Percentiles rank a stretch among this genome's conserved stretches.
These are phyloP conservation scores for Hemileccinum impolitum DNA, from an alignment of 768 basidiomycete genomes.

Conservation along the genomic window DNA sequence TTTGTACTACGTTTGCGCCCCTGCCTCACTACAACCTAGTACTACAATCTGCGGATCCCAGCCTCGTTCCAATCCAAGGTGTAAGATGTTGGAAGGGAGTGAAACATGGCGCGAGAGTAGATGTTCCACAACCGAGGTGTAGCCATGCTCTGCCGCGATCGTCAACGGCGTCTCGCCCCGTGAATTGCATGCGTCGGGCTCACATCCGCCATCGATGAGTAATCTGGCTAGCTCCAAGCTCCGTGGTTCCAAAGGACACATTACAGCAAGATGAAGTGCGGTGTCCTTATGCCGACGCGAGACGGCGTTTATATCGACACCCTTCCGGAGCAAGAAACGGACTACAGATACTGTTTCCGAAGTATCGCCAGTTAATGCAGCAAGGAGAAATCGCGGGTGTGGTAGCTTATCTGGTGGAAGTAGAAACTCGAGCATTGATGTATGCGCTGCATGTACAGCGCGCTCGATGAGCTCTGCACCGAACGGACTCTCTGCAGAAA, in stretches of 20 bases:
- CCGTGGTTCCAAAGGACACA: background rate
- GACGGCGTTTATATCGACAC: background rate
- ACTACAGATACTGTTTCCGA: background rate
- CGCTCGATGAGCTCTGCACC: background rate
- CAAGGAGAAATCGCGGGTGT: background rate
- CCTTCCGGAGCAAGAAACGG: slow-evolving; percentile 5
- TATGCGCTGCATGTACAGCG: background rate
- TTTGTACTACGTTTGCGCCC: too few relatives aligned
- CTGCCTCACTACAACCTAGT: too few relatives aligned
- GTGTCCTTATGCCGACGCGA: background rate
- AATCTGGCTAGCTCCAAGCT: background rate
- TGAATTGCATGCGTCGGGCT: background rate
- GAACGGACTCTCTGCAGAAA: background rate
- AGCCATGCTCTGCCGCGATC: background rate
- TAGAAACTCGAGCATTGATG: background rate
- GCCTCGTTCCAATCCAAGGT: too few relatives aligned
- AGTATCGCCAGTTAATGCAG: background rate
- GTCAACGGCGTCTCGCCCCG: background rate
- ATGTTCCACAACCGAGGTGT: background rate
- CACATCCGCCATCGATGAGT: background rate
- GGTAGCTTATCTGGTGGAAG: background rate
- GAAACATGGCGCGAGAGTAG: background rate
- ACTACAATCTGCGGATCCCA: too few relatives aligned
- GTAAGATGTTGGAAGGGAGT: too few relatives aligned
- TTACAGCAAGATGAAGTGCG: background rate